Percentiles rank a stretch among this genome's conserved stretches.
phyloP scores from a whole-genome alignment of 2,329 filamentous ascomycete species.

The Xylariales sp. region DNA sequence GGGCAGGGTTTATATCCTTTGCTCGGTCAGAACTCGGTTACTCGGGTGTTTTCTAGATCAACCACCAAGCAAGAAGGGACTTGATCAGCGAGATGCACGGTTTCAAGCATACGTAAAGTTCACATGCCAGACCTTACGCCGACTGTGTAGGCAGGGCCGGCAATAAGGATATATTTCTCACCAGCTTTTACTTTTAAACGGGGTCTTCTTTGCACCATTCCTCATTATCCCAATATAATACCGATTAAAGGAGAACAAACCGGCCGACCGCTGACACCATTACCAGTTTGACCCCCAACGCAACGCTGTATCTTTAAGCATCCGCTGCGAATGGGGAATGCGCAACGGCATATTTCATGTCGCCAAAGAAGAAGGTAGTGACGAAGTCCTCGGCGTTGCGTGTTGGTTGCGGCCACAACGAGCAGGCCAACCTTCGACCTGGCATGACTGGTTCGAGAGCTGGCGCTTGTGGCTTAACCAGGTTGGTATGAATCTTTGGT shows the following conservation, averaged over 20 bases:
- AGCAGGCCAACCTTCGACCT: constrained; percentile 61
- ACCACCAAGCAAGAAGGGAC: constrained; percentile 5
- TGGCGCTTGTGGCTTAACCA: constrained; percentile 77
- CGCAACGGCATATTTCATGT: constrained; percentile 76
- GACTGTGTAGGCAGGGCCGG: constrained; percentile 6
- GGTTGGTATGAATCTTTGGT: constrained; percentile 73
- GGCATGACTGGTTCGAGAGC: constrained; percentile 70
- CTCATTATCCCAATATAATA: background rate
- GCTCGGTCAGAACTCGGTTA: constrained; percentile 21
- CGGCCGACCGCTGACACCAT: constrained; percentile 7
- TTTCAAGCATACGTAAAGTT: constrained; percentile 26
- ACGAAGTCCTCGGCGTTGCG: constrained; percentile 73
- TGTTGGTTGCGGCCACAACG: constrained; percentile 76
- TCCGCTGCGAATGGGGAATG: constrained; percentile 78
- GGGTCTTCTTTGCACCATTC: too few species aligned
- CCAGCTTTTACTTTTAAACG: background rate
- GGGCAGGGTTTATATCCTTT: constrained; percentile 28
- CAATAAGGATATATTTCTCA: background rate
- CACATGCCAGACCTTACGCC: background rate
- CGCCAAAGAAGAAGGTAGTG: constrained; percentile 67
- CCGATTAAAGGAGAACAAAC: background rate
- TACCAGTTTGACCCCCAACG: constrained; percentile 67
- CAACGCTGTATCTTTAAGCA: constrained; percentile 71
- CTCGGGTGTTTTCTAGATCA: constrained; percentile 34
- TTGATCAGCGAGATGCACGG: constrained; percentile 25